Percentiles rank a stretch among this genome's conserved stretches.
Conservation (phyloP, 495 filamentous ascomycete species). For the Penicillium subrubescens region DNA sequence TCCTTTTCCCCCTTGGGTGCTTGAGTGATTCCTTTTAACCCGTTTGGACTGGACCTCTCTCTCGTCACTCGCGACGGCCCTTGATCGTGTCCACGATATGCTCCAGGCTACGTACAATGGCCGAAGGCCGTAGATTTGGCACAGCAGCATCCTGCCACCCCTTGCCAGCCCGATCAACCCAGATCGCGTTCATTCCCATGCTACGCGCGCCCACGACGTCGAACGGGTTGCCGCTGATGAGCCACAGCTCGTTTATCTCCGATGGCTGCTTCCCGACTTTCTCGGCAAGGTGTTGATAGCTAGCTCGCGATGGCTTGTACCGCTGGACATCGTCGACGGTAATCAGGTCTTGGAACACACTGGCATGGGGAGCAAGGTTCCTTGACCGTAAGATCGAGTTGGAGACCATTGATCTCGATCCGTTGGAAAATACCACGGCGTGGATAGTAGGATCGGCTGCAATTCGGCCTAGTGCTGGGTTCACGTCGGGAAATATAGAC, state of each 20-base stretch:
- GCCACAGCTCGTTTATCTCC: constrained; percentile 60
- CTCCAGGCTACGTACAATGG: constrained; percentile 33
- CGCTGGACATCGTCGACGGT: constrained; percentile 60
- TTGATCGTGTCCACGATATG: constrained; percentile 32
- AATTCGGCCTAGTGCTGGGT: constrained; percentile 49
- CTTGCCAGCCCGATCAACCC: constrained; percentile 62
- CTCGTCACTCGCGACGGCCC: constrained; percentile 6
- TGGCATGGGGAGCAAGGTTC: constrained; percentile 52
- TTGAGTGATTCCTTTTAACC: not conserved
- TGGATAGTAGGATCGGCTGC: constrained; percentile 41
- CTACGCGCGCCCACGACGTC: constrained; percentile 60
- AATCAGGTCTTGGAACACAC: constrained; percentile 58
- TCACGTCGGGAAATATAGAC: constrained; percentile 69
- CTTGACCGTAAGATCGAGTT: constrained; percentile 59
- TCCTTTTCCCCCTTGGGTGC: constrained; percentile 8
- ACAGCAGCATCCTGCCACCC: constrained; percentile 43
- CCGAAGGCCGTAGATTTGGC: constrained; percentile 33
- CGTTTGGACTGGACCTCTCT: not conserved
- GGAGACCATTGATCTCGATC: constrained; percentile 63
- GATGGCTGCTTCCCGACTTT: constrained; percentile 51
- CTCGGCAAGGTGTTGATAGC: constrained; percentile 61
- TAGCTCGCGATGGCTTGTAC: constrained; percentile 71
- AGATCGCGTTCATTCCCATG: constrained; percentile 60
- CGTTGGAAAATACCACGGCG: constrained; percentile 76
- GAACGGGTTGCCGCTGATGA: constrained; percentile 80